Evolutionary conservation across 2,329 filamentous ascomycete species (phyloP), one percentile per base, ranked within the genome.

Genomic region (Exserohilum rostratum): DNA sequence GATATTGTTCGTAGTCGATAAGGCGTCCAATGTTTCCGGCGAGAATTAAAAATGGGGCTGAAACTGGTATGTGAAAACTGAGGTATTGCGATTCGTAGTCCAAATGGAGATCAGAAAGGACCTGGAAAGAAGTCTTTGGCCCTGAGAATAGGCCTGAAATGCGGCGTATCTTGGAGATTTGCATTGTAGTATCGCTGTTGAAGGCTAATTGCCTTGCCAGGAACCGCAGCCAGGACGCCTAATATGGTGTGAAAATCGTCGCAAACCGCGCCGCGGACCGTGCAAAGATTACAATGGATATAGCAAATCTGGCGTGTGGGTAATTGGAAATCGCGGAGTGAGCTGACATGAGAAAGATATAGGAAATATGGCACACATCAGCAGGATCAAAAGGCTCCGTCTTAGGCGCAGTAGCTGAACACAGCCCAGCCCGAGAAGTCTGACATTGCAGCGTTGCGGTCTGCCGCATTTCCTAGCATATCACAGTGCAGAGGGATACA

Each of bases 101-200:
- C 11, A 73, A 53, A 39, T 73, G 57, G 6, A 73, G 65, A 50
- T 74, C 71, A 7, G 70, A 73, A 34, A 73, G 61, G 15, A 73
- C 50, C 40, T 73, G 70, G 47, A 73, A 68, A 18, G 63, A 50
- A 6, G 64, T 61, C 42, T 69, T 66, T 4, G 68, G 54, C 2
- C 56, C 25, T 6, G 61, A 62, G 43, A 70, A 70, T 6, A 71
- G 53, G 35, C 59, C 59, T 9, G 66, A 67, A 22, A 71, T 50
- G 9, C 67, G 65, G 25, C 62, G 63, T 57, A 69, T 66, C 13
- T 48, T 64, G 29, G 53, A 45, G 12, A 50, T 40, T 12, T 50
- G 27, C 40, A 58, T 46, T 12, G 46, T 33, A 45, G 17, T 45
- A 7, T n/a, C 27, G 35, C 3, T 6, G 5, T 20, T 29, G 25